A percentile compares a stretch with the other conserved stretches of the same genome.
These are phyloP conservation scores for Zalaria sp. DNA, from an alignment of 2,329 filamentous ascomycete species.

Conservation along the genomic window DNA sequence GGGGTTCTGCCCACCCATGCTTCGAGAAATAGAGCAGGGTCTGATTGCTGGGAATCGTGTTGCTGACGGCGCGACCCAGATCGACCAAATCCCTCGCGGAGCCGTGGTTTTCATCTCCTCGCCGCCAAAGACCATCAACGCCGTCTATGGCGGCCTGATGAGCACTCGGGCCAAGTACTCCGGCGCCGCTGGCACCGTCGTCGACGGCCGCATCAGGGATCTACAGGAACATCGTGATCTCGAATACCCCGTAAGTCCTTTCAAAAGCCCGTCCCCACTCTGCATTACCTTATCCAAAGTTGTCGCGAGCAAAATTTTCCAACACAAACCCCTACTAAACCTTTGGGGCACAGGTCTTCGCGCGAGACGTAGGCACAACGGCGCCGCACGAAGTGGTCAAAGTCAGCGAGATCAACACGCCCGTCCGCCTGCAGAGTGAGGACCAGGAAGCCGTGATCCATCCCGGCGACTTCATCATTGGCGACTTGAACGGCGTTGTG, in stretches of 20 bases:
- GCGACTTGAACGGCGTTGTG: conserved; percentile 20
- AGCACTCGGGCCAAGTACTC: conserved; percentile 19
- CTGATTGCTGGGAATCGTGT: neutral
- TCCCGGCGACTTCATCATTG: conserved; percentile 22
- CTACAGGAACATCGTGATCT: conserved; percentile 15
- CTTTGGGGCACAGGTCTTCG: conserved; percentile 14
- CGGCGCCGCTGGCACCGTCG: conserved; percentile 22
- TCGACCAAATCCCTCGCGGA: conserved; percentile 18
- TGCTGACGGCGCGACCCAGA: neutral
- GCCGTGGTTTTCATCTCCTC: conserved; percentile 24
- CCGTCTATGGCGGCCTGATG: conserved; percentile 27
- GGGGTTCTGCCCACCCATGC: too few species aligned
- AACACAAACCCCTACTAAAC: too few species aligned
- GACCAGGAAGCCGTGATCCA: conserved; percentile 16
- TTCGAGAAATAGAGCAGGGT: too few species aligned
- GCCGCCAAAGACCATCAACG: conserved; percentile 18
- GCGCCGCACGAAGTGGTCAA: conserved; percentile 19
- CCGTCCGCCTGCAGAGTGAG: conserved; percentile 14
- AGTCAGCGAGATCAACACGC: conserved; percentile 20
- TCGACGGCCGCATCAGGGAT: conserved; percentile 25
- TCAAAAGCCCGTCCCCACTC: neutral
- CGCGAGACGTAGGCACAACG: conserved; percentile 18
- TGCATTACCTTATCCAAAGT: neutral
- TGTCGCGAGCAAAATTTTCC: too few species aligned
- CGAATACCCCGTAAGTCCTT: conserved; percentile 6